Evolutionary conservation across 23 red algal genomes (phyloP).

Genomic region (Chondrus crispus): DNA sequence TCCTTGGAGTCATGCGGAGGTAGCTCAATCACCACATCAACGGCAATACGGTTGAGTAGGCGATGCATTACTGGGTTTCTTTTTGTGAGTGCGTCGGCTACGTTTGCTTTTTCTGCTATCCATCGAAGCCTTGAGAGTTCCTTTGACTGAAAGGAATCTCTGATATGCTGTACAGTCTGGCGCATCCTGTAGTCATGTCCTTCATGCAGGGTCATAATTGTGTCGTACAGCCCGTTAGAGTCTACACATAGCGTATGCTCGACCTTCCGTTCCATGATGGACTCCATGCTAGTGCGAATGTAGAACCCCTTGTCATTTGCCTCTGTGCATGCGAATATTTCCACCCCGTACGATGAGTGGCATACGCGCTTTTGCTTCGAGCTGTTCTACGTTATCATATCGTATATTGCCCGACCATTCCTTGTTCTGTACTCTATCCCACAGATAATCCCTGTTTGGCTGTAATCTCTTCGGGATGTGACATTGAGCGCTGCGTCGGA

Average conservation of each 20-base stretch:
- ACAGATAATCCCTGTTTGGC: not conserved
- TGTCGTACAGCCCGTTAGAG: not conserved
- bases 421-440: not conserved
- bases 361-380: not conserved
- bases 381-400: not conserved
- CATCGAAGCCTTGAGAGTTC: not conserved
- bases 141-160: not conserved
- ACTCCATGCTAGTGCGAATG: not conserved
- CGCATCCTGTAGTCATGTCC: not conserved
- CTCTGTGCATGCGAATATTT: not conserved
- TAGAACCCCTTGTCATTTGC: not conserved
- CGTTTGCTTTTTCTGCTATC: conserved; percentile 1
- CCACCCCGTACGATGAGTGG: not conserved
- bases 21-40: not conserved
- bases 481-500: not conserved
- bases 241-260: not conserved
- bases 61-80: not conserved
- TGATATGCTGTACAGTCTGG: not conserved
- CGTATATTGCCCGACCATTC: not conserved
- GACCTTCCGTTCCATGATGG: not conserved
- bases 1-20: too few relatives aligned
- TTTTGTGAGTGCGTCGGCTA: conserved; percentile 22
- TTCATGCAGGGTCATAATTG: not conserved
- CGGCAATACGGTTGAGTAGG: not conserved
- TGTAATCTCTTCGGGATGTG: not conserved